Percentiles rank a stretch among this genome's conserved stretches.
phyloP scores from a whole-genome alignment of 306 rosid species.

The Quercus rubra region DNA sequence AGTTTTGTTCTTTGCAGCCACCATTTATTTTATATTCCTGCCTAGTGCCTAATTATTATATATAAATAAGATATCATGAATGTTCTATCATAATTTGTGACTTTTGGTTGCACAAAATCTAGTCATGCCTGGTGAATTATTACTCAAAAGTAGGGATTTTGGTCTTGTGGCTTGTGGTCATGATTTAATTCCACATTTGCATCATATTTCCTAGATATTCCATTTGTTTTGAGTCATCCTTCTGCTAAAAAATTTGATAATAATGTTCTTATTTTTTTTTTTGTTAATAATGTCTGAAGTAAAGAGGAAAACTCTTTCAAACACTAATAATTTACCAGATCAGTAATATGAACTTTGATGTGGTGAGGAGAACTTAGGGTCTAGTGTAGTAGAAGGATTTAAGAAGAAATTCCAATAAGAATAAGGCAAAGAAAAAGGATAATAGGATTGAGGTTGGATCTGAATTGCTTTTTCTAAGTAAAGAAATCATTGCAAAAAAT shows the following conservation, averaged over 20 bases:
- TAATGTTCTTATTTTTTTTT: no score
- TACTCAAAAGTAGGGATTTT: conserved; percentile 6
- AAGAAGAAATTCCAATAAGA: no score
- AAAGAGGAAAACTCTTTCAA: no score
- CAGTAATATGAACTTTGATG: no score
- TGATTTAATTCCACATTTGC: conserved; percentile 16
- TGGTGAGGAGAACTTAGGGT: no score
- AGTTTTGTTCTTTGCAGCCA: neutral
- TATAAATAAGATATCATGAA: neutral
- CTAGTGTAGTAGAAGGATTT: no score
- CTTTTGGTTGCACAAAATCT: neutral
- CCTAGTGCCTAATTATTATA: neutral
- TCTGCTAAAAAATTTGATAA: neutral
- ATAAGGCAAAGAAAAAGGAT: no score
- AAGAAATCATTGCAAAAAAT: no score
- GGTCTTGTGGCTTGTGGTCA: neutral
- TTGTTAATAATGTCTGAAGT: no score
- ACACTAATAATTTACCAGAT: no score
- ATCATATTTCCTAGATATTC: conserved; percentile 14
- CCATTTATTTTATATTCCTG: neutral
- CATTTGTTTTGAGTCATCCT: neutral
- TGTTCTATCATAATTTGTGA: neutral
- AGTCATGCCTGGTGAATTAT: neutral
- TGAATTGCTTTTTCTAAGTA: no score
- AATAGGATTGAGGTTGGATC: no score